Evolutionary conservation across 441 rosid genomes (phyloP), one percentile per base, ranked within the genome.

Genomic region (Euphorbia schlechtendalii): DNA sequence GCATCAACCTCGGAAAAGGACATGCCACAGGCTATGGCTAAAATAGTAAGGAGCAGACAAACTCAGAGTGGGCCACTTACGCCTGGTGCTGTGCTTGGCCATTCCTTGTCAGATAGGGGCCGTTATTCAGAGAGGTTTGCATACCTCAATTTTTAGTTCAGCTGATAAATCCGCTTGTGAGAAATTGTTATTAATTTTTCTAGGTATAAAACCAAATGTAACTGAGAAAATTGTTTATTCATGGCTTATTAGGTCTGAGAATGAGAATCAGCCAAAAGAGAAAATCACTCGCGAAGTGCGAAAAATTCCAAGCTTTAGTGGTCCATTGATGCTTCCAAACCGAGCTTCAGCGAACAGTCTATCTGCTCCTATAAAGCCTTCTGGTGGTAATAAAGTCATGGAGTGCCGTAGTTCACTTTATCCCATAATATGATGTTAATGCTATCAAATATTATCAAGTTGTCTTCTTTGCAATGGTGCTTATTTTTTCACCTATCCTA

Each of bases 291-390:
- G 63, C 67, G 88, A 83, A 61, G 78, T 73, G 68, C 85, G 85
- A 56, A 88, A 80, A 80, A 86, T 80, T 65, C 97, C 98, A 20
- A 92, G 93, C 78, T 86, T 95, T 76, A 92, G 99, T 70, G 98
- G 98, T 73, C 99, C 99, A 54, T 72, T 95, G 72, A 86, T 78
- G 87, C 97, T 95, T 77, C 83, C 99, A 64, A 92, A 78, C 66
- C 84, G 97, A 67, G 99, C 99, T 73, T 95, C 99, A 38, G 91
- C 99, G 43, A 92, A 95, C 78, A 95, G 99, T 67, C 77, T 92
- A 71, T 95, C 99, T 65, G 99, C 98, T 81, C 99, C 99, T 32
- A 92, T 84, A 56, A 95, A 92, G 74, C 86, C 92, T 71, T 89
- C 99, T 45, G 94, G 86, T 83, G 99, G 99, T 91, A 78, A 48